Conservation (phyloP, 1,284 basidiomycete species). For the Afroboletus lepidellus region DNA sequence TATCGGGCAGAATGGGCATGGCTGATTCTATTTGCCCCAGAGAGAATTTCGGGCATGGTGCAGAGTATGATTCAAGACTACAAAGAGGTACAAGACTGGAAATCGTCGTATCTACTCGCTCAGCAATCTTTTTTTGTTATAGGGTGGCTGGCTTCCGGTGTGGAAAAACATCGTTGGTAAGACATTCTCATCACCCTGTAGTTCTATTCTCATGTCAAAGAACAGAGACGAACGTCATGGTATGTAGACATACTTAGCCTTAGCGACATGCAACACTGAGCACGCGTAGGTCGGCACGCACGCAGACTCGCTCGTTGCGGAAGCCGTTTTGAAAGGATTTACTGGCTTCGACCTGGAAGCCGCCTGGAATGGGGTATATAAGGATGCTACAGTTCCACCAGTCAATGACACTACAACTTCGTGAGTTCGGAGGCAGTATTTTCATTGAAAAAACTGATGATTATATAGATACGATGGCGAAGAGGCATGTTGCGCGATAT, state of each 20-base stretch:
- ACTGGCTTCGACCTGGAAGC: conserved; percentile 60
- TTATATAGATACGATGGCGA: conserved; percentile 69
- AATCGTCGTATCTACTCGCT: neutral
- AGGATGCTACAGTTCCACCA: conserved; percentile 72
- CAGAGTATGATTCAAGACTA: conserved; percentile 82
- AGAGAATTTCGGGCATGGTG: conserved; percentile 73
- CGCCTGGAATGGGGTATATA: conserved; percentile 75
- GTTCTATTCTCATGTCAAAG: neutral
- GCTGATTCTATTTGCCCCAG: conserved; percentile 75
- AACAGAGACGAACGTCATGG: conserved; percentile 75
- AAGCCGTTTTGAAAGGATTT: conserved; percentile 69
- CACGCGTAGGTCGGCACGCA: conserved; percentile 65
- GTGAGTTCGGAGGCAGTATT: conserved; percentile 37
- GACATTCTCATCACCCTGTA: conserved; percentile 7
- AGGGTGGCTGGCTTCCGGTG: conserved; percentile 87
- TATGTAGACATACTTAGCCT: conserved; percentile 13
- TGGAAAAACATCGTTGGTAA: conserved; percentile 84
- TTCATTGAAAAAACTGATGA: conserved; percentile 9
- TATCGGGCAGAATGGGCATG: conserved; percentile 80
- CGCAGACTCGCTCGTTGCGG: conserved; percentile 78
- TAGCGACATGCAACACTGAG: neutral
- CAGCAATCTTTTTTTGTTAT: neutral
- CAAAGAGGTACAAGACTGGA: conserved; percentile 43
- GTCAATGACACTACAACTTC: conserved; percentile 55
- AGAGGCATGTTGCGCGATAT: conserved; percentile 44